Conservation (phyloP, 371 early-diverging fungal genomes). For the Astathelohania contejeani region DNA sequence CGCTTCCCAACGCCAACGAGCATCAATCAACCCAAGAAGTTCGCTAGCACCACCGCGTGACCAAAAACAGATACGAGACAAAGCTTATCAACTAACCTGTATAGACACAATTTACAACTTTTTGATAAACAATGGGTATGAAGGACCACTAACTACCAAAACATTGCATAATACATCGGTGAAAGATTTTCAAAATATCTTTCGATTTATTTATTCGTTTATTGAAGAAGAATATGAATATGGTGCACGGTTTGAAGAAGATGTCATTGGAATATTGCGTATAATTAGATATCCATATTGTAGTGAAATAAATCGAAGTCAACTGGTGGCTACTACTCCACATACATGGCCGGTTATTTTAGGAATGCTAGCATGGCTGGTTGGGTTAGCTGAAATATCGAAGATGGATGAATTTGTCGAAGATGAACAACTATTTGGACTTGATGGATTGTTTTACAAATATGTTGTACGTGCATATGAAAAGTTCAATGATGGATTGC, state of each 20-base stretch:
- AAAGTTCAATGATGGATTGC: slow-evolving; percentile 49
- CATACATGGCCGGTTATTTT: slow-evolving; percentile 52
- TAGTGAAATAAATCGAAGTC: slow-evolving; percentile 51
- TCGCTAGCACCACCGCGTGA: too few relatives aligned
- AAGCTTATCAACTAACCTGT: slow-evolving; percentile 37
- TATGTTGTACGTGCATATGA: slow-evolving; percentile 48
- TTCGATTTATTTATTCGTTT: slow-evolving; percentile 49
- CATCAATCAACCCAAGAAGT: too few relatives aligned
- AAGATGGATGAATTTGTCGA: slow-evolving; percentile 5
- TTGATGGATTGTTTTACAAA: slow-evolving; percentile 41
- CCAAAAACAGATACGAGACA: slow-evolving; percentile 42
- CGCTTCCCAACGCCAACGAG: too few relatives aligned
- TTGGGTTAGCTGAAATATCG: slow-evolving; percentile 30
- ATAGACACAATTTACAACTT: slow-evolving; percentile 36
- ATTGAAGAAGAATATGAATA: slow-evolving; percentile 35
- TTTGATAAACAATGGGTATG: slow-evolving; percentile 46
- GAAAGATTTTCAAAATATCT: slow-evolving; percentile 51
- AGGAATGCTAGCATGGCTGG: slow-evolving; percentile 50
- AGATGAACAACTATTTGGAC: background rate
- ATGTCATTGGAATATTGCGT: slow-evolving; percentile 44
- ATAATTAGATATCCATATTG: slow-evolving; percentile 50
- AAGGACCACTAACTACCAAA: slow-evolving; percentile 31
- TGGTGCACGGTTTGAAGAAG: slow-evolving; percentile 50
- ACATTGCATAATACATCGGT: slow-evolving; percentile 41
- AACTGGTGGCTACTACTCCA: slow-evolving; percentile 51